Conservation (phyloP, 495 filamentous ascomycete genomes). For the Aspergillus bertholletiae region DNA sequence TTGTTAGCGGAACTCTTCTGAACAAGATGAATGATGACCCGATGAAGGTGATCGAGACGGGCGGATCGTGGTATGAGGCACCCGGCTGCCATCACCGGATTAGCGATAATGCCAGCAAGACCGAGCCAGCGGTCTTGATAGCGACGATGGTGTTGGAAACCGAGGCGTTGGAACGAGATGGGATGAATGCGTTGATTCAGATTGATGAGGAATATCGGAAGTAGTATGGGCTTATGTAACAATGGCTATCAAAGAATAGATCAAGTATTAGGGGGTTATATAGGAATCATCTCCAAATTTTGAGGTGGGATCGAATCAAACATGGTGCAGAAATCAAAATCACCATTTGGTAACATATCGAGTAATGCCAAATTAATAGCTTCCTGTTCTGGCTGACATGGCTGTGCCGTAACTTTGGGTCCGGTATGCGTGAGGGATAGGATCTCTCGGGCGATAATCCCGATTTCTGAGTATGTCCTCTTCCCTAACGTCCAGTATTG, state of each 20-base stretch:
- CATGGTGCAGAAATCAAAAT: too few species aligned
- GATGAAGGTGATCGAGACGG: conserved; percentile 15
- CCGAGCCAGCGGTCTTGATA: conserved; percentile 23
- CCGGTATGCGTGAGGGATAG: too few species aligned
- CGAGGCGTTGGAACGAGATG: conserved; percentile 17
- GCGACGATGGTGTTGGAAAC: conserved; percentile 28
- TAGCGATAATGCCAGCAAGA: conserved; percentile 30
- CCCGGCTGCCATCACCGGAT: conserved; percentile 39
- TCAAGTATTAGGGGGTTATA: too few species aligned
- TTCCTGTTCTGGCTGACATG: too few species aligned
- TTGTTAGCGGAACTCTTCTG: conserved; percentile 24
- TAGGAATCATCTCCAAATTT: too few species aligned
- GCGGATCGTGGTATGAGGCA: conserved; percentile 35
- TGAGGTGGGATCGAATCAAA: too few species aligned
- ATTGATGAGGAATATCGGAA: conserved; percentile 21
- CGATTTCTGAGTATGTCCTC: conserved; percentile 18
- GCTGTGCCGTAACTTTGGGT: too few species aligned
- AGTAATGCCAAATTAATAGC: too few species aligned
- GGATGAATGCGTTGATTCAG: conserved; percentile 13
- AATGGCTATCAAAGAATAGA: too few species aligned
- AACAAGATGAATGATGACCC: conserved; percentile 40
- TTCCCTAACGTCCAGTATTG: conserved; percentile 17
- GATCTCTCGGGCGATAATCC: conserved; percentile 18
- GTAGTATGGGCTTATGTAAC: too few species aligned
- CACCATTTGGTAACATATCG: too few species aligned